Evolutionary conservation across 768 basidiomycete species (phyloP), one percentile per base, ranked within the genome.

Genomic region (Mrakia blollopis): DNA sequence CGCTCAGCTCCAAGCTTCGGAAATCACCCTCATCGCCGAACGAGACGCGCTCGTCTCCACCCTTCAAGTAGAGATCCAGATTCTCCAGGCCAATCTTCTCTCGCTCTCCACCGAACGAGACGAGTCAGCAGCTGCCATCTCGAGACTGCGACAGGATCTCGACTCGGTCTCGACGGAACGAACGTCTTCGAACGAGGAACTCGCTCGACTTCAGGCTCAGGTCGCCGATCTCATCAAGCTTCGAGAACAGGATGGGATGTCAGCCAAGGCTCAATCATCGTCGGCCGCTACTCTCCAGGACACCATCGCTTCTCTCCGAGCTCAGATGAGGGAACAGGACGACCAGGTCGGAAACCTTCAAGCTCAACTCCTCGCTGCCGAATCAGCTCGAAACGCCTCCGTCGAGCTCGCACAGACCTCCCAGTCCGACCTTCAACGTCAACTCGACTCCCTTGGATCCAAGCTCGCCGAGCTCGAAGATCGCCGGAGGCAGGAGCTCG

Each of bases 241-340:
- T 28, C 69, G 44, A 11, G 52, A 16, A 16, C 23, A n/a, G 11
- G 74, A 52, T 4, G 50, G 39, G 5, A 30, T 68, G 14, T 50
- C 52, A 1, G 35, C 47, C 0, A 50, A 39, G 14, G 74, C 47
- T 37, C 65, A 60, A 13, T 23, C 50, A 14, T 44, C 44, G 44
- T 44, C 44, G 44, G 11, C 14, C 44, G 14, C 44, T 11, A 44
- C 41, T 37, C 62, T 57, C 1, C 41, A 50, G 21, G 30, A 54
- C 16, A 41, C 41, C 44, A n/a, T 67, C 50, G 32, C n/a, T 21
- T n/a, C 69, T 21, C 50, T 54, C 30, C 41, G 44, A n/a, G n/a
- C 69, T n/a, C 69, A 71, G 69, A 47, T 71, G 44, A 71, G 44
- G 18, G 69, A 71, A 30, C 65, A 68, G 35, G 65, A 68, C 35